phyloP scores from a whole-genome alignment of 2,329 filamentous ascomycete species.

The Pseudogymnoascus sp. region DNA sequence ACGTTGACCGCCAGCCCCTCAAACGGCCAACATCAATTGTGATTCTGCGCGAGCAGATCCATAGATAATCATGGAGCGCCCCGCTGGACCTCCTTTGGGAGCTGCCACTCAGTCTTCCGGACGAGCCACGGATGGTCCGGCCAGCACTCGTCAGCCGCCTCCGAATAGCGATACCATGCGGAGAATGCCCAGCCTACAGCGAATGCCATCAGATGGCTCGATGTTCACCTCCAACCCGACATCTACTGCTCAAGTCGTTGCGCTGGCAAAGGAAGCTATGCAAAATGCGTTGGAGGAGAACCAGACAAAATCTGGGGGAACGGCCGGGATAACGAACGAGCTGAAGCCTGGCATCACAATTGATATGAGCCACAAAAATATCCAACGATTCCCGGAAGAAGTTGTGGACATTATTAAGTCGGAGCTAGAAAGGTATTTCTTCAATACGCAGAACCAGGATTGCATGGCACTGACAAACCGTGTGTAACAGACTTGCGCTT shows the following conservation, averaged over 20 bases:
- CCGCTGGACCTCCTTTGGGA: conserved; percentile 27
- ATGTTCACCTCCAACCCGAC: conserved; percentile 46
- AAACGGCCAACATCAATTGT: conserved; percentile 15
- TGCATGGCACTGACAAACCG: conserved; percentile 25
- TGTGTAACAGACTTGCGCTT: conserved; percentile 56
- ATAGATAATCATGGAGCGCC: conserved; percentile 26
- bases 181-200: conserved; percentile 40
- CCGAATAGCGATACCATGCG: conserved; percentile 26
- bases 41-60: conserved; percentile 11
- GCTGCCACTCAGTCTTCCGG: conserved; percentile 30
- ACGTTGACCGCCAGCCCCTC: conserved; percentile 19
- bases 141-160: conserved; percentile 29
- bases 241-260: conserved; percentile 57
- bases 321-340: conserved; percentile 51
- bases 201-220: conserved; percentile 35
- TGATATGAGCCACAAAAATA: conserved; percentile 69
- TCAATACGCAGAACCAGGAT: conserved; percentile 11
- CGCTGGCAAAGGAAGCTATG: conserved; percentile 60
- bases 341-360: conserved; percentile 68
- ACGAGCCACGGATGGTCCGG: conserved; percentile 35
- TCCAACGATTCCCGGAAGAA: conserved; percentile 40
- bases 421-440: conserved; percentile 28
- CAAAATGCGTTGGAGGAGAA: conserved; percentile 59
- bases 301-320: conserved; percentile 54
- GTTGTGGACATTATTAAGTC: conserved; percentile 32